A percentile compares a stretch with the other conserved stretches of the same genome.
Conservation (phyloP, 2,329 filamentous ascomycete species). For the Curvularia eragrostidis region DNA sequence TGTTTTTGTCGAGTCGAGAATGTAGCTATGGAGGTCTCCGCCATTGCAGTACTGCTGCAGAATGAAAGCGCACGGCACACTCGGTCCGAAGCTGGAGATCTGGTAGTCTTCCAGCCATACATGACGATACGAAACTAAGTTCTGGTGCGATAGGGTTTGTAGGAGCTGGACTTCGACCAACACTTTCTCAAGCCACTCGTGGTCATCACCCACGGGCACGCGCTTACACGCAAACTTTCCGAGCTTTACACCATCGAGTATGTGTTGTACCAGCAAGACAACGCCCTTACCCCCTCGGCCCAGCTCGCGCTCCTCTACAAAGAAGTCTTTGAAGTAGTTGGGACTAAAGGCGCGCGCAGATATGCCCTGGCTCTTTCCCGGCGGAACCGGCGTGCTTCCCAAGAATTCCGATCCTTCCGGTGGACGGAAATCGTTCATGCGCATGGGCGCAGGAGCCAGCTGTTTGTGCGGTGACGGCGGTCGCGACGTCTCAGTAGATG, state of each 20-base stretch:
- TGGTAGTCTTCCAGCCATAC: slow-evolving; percentile 94
- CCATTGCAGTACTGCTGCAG: slow-evolving; percentile 97
- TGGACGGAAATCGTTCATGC: slow-evolving; percentile 42
- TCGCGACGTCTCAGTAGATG: slow-evolving; percentile 56
- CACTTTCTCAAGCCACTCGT: slow-evolving; percentile 93
- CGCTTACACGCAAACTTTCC: slow-evolving; percentile 97
- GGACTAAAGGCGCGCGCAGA: slow-evolving; percentile 86
- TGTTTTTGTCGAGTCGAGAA: slow-evolving; percentile 71
- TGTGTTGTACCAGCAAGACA: slow-evolving; percentile 89
- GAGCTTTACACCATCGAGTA: slow-evolving; percentile 85
- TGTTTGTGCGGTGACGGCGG: slow-evolving; percentile 60
- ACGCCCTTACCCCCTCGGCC: slow-evolving; percentile 94
- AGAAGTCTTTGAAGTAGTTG: slow-evolving; percentile 92
- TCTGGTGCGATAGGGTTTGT: slow-evolving; percentile 89
- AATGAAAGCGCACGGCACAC: slow-evolving; percentile 93
- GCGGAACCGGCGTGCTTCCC: slow-evolving; percentile 52
- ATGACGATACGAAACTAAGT: slow-evolving; percentile 94
- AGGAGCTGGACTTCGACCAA: slow-evolving; percentile 91
- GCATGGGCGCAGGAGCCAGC: slow-evolving; percentile 44
- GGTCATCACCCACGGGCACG: slow-evolving; percentile 91
- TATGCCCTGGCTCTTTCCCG: slow-evolving; percentile 67
- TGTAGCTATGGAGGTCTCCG: slow-evolving; percentile 87
- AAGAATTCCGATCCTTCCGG: slow-evolving; percentile 60
- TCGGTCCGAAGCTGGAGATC: slow-evolving; percentile 83
- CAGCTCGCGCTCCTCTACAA: slow-evolving; percentile 84